phyloP scores from a whole-genome alignment of 768 basidiomycete genomes.

The Scleroderma bovista region DNA sequence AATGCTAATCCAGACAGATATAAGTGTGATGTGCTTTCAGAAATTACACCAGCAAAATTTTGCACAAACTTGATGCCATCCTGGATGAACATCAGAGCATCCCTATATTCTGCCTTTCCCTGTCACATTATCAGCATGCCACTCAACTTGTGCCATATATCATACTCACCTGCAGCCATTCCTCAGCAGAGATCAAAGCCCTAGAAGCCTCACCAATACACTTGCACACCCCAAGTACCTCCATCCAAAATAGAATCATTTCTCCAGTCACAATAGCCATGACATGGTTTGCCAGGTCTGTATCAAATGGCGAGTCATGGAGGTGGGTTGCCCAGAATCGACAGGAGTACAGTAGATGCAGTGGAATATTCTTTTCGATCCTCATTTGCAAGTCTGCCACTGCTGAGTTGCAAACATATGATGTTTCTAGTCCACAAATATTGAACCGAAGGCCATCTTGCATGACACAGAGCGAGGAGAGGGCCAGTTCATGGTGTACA shows the following conservation, averaged over 20 bases:
- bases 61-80: background rate
- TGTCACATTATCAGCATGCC: background rate
- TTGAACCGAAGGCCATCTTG: constrained; percentile 28
- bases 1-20: background rate
- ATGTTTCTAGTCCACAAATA: constrained; percentile 24
- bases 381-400: constrained; percentile 1
- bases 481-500: constrained; percentile 5
- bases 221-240: background rate
- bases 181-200: background rate
- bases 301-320: background rate
- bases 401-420: constrained; percentile 23
- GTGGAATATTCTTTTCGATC: background rate
- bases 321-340: background rate
- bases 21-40: background rate
- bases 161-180: background rate
- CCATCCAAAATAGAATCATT: constrained; percentile 3
- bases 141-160: background rate
- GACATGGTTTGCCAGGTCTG: background rate
- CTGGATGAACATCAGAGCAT: too few species aligned
- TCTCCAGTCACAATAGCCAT: background rate
- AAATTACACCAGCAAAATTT: background rate
- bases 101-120: background rate
- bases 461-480: constrained; percentile 25
- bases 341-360: background rate
- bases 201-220: background rate